Conservation (phyloP, 2,329 filamentous ascomycete species). For the Alternaria rosae region DNA sequence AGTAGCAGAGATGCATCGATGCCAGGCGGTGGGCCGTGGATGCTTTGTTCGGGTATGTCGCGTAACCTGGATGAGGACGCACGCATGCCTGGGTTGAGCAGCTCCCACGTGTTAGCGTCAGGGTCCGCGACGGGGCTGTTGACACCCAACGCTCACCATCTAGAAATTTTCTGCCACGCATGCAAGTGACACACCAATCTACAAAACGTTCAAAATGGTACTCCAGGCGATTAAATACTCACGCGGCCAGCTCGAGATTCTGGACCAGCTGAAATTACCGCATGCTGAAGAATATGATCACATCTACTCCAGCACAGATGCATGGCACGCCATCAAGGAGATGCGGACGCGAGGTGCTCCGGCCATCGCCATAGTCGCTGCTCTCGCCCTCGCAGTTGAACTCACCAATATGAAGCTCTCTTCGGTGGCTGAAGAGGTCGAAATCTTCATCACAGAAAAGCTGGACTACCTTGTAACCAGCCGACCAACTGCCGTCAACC, state of each 20-base stretch:
- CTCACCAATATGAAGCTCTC: conserved; percentile 66
- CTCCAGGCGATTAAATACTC: conserved; percentile 81
- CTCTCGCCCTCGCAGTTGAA: conserved; percentile 86
- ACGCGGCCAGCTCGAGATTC: conserved; percentile 74
- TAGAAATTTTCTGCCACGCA: conserved; percentile 26
- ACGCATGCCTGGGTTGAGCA: neutral
- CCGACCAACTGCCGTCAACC: conserved; percentile 91
- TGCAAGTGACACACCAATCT: conserved; percentile 13
- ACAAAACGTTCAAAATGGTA: conserved; percentile 52
- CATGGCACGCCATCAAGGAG: conserved; percentile 81
- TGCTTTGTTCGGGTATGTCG: neutral
- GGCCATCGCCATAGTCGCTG: conserved; percentile 97
- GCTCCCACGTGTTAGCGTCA: conserved; percentile 21
- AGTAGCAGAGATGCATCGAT: neutral
- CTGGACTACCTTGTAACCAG: conserved; percentile 88
- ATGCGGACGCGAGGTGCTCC: conserved; percentile 86
- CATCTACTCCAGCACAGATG: conserved; percentile 74
- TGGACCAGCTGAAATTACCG: conserved; percentile 83
- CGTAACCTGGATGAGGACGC: neutral
- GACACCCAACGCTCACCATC: conserved; percentile 31
- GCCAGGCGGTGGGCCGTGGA: neutral
- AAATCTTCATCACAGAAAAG: conserved; percentile 73
- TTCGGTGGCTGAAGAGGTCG: conserved; percentile 66
- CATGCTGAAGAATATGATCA: conserved; percentile 81
- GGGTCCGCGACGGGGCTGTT: conserved; percentile 18